Evolutionary conservation across 257 asterid species (phyloP), one percentile per base, ranked within the genome.

Genomic region (Asclepias syriaca): DNA sequence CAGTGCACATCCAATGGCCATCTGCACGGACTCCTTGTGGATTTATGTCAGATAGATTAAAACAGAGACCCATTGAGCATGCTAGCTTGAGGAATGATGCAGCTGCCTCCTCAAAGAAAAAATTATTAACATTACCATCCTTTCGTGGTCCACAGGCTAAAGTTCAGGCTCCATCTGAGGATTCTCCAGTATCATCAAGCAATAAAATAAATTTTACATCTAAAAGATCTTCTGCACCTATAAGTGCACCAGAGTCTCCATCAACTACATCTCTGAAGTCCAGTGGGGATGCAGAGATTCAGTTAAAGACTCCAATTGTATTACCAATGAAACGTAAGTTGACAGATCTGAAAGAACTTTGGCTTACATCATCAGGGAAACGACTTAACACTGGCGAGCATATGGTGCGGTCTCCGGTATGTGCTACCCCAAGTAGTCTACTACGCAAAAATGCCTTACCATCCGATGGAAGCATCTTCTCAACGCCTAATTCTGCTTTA

Each of bases 251-350:
- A 11, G 95, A 85, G 79, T 76, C 89, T 79, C 84, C 90, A 63
- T 81, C 86, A 64, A 61, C 80, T 48, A 77, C 89, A 78, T 74
- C 78, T 69, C 64, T 59, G 24, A 93, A 82, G 80, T 67, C 86
- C 56, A 68, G 77, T 64, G 90, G 85, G 70, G 89, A 90, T 66
- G 57, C 40, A 34, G 98, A 88, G 74, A 59, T 71, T 61, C 89
- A 77, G 77, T 57, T 67, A 49, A 86, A 89, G 84, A 95, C 97
- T 64, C 97, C 99, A 67, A 86, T 92, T 49, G 69, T 88, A 72
- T 78, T 95, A 80, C 96, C 97, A n/a, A 74, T 87, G 92, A 95
- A 95, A 81, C 95, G 99, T 32, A 95, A 90, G 80, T 77, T 84
- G 69, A 84, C 87, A 14, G 99, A 95, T 66, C 24, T 49, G 75